Evolutionary conservation across 768 basidiomycete species (phyloP).

Genomic region (Suillus hirtellus): DNA sequence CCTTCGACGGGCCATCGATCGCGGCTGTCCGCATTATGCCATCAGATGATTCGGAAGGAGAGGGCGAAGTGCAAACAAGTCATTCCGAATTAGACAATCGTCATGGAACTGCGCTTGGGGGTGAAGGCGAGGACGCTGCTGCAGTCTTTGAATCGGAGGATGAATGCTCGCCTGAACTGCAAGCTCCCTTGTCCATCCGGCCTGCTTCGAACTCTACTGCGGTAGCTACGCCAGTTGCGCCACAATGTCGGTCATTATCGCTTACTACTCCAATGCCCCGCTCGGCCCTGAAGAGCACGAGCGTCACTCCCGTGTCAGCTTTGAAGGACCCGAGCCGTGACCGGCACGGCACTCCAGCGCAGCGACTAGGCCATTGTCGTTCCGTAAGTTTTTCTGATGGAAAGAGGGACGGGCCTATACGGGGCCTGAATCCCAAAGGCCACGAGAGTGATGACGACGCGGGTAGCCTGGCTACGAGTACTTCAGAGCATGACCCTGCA

Average conservation of each 20-base stretch:
- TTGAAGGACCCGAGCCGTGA: slow-evolving; percentile 52
- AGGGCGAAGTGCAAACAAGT: slow-evolving; percentile 43
- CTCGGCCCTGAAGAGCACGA: slow-evolving; percentile 44
- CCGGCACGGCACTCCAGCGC: slow-evolving; percentile 57
- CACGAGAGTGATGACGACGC: slow-evolving; percentile 41
- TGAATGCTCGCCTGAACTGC: slow-evolving; percentile 26
- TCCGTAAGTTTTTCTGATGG: slow-evolving; percentile 99
- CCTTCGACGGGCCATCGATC: slow-evolving; percentile 61
- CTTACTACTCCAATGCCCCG: slow-evolving; percentile 32
- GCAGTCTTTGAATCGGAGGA: slow-evolving; percentile 38
- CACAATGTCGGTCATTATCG: slow-evolving; percentile 15
- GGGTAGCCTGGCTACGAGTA: slow-evolving; percentile 18
- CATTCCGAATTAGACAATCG: slow-evolving; percentile 35
- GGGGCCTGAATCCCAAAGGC: slow-evolving; percentile 47
- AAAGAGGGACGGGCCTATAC: slow-evolving; percentile 84
- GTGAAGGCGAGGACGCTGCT: slow-evolving; percentile 14
- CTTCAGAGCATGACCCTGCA: slow-evolving; percentile 19
- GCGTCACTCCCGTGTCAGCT: slow-evolving; percentile 57
- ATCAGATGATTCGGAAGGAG: slow-evolving; percentile 29
- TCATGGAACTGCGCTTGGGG: slow-evolving; percentile 17
- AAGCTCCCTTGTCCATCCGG: slow-evolving; percentile 8
- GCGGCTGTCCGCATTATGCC: slow-evolving; percentile 55
- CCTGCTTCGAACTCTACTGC: not conserved
- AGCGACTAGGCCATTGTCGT: slow-evolving; percentile 55
- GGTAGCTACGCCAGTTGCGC: slow-evolving; percentile 24